Evolutionary conservation across 2,329 filamentous ascomycete genomes (phyloP).

Genomic region (Chalaropsis ovoidea): DNA sequence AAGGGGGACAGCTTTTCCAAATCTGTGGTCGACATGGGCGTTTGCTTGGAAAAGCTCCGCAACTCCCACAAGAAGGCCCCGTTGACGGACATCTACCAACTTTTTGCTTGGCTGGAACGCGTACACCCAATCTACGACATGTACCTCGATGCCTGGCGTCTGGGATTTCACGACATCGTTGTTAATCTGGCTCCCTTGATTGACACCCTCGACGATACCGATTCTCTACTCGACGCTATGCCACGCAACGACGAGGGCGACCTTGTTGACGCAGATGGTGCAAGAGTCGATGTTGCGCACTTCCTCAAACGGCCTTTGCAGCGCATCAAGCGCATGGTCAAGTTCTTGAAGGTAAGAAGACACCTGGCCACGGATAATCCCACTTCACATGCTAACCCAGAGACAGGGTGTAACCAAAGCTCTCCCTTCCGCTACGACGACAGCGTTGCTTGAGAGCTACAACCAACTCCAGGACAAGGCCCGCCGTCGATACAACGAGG

Average conservation of each 20-base stretch:
- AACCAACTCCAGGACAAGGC: slow-evolving; percentile 66
- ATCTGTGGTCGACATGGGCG: slow-evolving; percentile 88
- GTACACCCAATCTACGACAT: slow-evolving; percentile 70
- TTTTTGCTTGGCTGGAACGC: slow-evolving; percentile 72
- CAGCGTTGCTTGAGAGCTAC: slow-evolving; percentile 43
- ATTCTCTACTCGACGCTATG: slow-evolving; percentile 49
- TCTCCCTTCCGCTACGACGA: slow-evolving; percentile 39
- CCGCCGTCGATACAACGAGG: slow-evolving; percentile 53
- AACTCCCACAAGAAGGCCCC: slow-evolving; percentile 72
- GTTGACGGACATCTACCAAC: slow-evolving; percentile 55
- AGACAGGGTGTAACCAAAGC: slow-evolving; percentile 47
- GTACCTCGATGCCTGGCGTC: slow-evolving; percentile 78
- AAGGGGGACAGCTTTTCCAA: slow-evolving; percentile 53
- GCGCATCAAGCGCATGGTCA: slow-evolving; percentile 76
- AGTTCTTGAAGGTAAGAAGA: slow-evolving; percentile 59
- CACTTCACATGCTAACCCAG: slow-evolving; percentile 4
- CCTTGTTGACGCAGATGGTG: slow-evolving; percentile 62
- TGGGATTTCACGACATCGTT: slow-evolving; percentile 89
- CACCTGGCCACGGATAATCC: background rate
- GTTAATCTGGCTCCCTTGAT: slow-evolving; percentile 75
- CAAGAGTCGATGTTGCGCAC: slow-evolving; percentile 88
- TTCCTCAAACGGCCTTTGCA: slow-evolving; percentile 81
- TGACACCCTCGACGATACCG: slow-evolving; percentile 45
- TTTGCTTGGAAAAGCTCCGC: slow-evolving; percentile 75
- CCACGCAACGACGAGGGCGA: slow-evolving; percentile 56